These are phyloP conservation scores for Singerocomus inundabilis DNA, from an alignment of 1,284 basidiomycete species.

Conservation along the genomic window DNA sequence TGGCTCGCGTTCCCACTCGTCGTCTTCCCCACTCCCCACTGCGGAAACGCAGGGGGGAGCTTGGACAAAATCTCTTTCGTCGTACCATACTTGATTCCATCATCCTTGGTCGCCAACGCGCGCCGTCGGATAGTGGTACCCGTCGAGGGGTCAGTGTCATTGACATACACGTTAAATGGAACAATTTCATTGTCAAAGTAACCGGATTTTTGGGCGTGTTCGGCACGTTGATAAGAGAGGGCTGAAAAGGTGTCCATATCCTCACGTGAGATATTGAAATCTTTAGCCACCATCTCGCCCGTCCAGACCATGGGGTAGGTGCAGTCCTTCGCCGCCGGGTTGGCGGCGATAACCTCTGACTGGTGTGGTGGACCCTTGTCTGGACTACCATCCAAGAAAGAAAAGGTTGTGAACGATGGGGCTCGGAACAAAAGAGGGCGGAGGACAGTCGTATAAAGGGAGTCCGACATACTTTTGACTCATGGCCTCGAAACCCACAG, in stretches of 20 bases:
- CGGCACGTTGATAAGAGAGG: slow-evolving; percentile 74
- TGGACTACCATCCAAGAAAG: slow-evolving; percentile 42
- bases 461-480: slow-evolving; percentile 55
- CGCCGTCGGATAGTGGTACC: slow-evolving; percentile 47
- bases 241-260: slow-evolving; percentile 87
- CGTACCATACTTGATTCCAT: slow-evolving; percentile 79
- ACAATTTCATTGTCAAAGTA: slow-evolving; percentile 79
- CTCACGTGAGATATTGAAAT: slow-evolving; percentile 80
- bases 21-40: slow-evolving; percentile 77
- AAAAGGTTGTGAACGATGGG: neutral
- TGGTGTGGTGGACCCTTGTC: slow-evolving; percentile 62
- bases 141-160: slow-evolving; percentile 46
- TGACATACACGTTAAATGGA: slow-evolving; percentile 66
- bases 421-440: neutral
- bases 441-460: neutral
- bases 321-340: slow-evolving; percentile 57
- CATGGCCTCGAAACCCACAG: slow-evolving; percentile 86
- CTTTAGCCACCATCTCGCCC: slow-evolving; percentile 67
- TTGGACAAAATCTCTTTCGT: slow-evolving; percentile 69
- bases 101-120: slow-evolving; percentile 69
- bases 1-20: slow-evolving; percentile 91
- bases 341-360: slow-evolving; percentile 56
- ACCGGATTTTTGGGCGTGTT: slow-evolving; percentile 63
- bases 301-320: slow-evolving; percentile 85
- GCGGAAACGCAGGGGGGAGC: slow-evolving; percentile 81